A percentile compares a stretch with the other conserved stretches of the same genome.
phyloP scores from a whole-genome alignment of 2,329 filamentous ascomycete genomes.

The Hypoxylon sp. region DNA sequence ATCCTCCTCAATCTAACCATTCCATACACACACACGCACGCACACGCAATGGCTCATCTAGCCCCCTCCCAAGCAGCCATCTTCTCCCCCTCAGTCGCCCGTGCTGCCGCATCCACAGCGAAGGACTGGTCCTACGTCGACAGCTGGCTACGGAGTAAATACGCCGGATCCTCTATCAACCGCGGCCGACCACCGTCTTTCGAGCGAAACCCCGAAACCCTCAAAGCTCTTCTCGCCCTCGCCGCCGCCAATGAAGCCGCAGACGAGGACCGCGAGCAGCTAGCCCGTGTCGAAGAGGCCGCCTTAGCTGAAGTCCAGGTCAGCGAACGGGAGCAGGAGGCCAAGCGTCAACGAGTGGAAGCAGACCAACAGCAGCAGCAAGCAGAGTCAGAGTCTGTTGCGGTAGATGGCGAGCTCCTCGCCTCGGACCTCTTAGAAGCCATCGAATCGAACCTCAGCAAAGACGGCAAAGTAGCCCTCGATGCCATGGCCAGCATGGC shows the following conservation, averaged over 20 bases:
- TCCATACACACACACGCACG: not conserved
- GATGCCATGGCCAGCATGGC: constrained; percentile 70
- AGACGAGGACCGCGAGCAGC: constrained; percentile 75
- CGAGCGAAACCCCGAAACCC: constrained; percentile 88
- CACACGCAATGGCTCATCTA: constrained; percentile 55
- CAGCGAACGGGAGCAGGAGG: constrained; percentile 53
- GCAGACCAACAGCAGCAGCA: constrained; percentile 1
- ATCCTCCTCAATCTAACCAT: too few species aligned
- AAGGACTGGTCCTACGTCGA: constrained; percentile 95
- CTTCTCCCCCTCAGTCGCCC: constrained; percentile 77
- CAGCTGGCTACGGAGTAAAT: constrained; percentile 82
- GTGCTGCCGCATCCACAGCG: constrained; percentile 83
- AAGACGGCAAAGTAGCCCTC: constrained; percentile 69
- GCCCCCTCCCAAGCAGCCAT: constrained; percentile 63
- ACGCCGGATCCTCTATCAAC: constrained; percentile 21
- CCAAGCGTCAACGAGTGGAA: constrained; percentile 45
- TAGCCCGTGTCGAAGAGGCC: constrained; percentile 71
- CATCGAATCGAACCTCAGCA: constrained; percentile 68
- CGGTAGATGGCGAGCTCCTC: constrained; percentile 47
- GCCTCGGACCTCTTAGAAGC: constrained; percentile 64
- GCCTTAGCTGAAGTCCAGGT: constrained; percentile 68
- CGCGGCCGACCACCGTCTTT: constrained; percentile 77
- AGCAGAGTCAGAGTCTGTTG: not conserved
- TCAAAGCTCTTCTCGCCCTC: constrained; percentile 80
- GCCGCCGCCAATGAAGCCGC: constrained; percentile 83